Evolutionary conservation across 2,329 filamentous ascomycete species (phyloP), one percentile per base, ranked within the genome.

Genomic region (Aspergillus pseudoterreus): DNA sequence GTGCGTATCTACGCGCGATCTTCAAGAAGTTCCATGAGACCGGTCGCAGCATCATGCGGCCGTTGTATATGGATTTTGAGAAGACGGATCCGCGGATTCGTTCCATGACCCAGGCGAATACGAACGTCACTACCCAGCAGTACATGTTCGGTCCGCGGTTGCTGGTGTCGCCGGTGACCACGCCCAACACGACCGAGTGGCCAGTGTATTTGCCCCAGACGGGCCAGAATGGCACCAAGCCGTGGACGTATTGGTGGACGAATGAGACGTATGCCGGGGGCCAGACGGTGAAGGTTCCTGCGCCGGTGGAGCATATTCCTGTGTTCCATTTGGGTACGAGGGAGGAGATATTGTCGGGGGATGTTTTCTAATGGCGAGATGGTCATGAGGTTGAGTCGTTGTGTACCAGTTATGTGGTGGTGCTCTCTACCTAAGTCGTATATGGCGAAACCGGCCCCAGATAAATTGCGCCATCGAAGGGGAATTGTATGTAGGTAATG

Each of bases 271-370:
- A 66, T 61, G 62, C 64, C n/a, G 70, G 70, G 4, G 70, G 70
- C 1, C 69, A 70, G 55, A 58, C 43, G 5, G 61, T 64, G 2
- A 60, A 53, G 9, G 50, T 62, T 4, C 56, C 74, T 86, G 56
- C 61, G 12, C 58, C 60, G 3, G 30, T 56, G 11, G 57, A 60
- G 32, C 61, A 62, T 43, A 60, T 63, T 19, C 61, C 60, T 0
- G 21, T 63, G 24, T 63, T 63, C 85, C 86, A 89, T 71, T 76
- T 80, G 59, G 90, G 77, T 45, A 84, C 75, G 71, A 80, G 83
- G 79, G 66, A 86, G 84, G 72, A 81, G 86, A 70, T 88, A 82
- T 57, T 89, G 79, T 56, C 88, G 87, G 51, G 60, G 0, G 15
- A 51, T 9, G 53, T 63, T 1, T 62, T 62, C 19, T 14, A 15